Conservation (phyloP, 2,329 filamentous ascomycete species). For the Stachybotrys chlorohalonatus region DNA sequence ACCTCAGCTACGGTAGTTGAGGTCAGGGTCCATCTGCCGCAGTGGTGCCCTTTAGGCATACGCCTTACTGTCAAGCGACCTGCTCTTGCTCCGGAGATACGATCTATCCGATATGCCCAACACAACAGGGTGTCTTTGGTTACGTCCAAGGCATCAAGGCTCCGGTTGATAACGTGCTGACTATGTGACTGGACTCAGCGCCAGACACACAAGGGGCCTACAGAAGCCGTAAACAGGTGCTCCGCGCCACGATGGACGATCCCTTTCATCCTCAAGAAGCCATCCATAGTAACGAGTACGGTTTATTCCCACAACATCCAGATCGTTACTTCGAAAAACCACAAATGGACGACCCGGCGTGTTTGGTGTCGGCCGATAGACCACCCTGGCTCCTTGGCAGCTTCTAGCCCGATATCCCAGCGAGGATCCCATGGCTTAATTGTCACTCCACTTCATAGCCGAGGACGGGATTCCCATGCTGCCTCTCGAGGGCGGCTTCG, state of each 20-base stretch:
- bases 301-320: background rate
- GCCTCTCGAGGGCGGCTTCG: conserved; percentile 1
- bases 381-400: background rate
- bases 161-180: background rate
- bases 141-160: too few species aligned
- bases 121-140: too few species aligned
- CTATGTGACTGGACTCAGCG: background rate
- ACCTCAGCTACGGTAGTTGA: background rate
- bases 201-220: background rate
- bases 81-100: background rate
- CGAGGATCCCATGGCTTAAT: conserved; percentile 9
- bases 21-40: too few species aligned
- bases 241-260: too few species aligned
- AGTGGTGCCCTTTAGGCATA: too few species aligned
- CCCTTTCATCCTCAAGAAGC: too few species aligned
- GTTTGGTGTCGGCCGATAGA: background rate
- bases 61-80: background rate
- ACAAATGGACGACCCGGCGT: too few species aligned
- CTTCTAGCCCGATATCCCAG: conserved; percentile 2
- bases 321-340: too few species aligned
- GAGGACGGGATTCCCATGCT: conserved; percentile 5
- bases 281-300: background rate
- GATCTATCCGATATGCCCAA: too few species aligned
- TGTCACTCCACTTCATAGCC: conserved; percentile 3
- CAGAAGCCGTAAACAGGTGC: background rate